Percentiles rank a stretch among this genome's conserved stretches.
These are phyloP conservation scores for Xylaria acuta DNA, from an alignment of 495 filamentous ascomycete species.

Conservation along the genomic window DNA sequence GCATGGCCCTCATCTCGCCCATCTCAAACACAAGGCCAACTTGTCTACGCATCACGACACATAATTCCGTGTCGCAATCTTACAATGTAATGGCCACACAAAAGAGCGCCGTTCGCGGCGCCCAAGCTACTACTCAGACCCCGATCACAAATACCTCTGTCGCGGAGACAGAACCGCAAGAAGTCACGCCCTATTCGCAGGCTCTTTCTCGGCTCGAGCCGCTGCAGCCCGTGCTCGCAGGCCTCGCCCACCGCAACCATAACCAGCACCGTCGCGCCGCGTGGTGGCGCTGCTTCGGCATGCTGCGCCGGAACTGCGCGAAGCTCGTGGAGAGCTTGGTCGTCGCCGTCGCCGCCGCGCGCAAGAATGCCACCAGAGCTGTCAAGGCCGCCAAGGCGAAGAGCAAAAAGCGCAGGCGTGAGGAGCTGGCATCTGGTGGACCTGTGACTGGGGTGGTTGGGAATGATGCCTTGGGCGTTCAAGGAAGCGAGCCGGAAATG, in stretches of 20 bases:
- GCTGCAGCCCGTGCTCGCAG: slow-evolving; percentile 58
- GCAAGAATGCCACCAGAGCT: slow-evolving; percentile 19
- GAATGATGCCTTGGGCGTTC: neutral
- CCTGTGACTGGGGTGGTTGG: neutral
- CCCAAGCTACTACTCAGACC: neutral
- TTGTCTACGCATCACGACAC: neutral
- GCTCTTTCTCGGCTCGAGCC: slow-evolving; percentile 38
- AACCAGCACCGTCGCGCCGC: slow-evolving; percentile 76
- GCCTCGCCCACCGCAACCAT: slow-evolving; percentile 78
- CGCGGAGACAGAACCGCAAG: neutral
- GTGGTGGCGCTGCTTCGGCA: slow-evolving; percentile 76
- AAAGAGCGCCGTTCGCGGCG: slow-evolving; percentile 19
- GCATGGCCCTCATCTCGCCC: neutral
- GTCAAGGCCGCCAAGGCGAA: slow-evolving; percentile 24
- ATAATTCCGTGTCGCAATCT: neutral
- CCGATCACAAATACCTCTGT: neutral
- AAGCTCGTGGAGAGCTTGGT: slow-evolving; percentile 57
- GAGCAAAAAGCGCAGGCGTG: slow-evolving; percentile 25
- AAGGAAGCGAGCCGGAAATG: neutral
- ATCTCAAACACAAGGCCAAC: neutral
- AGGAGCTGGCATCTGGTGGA: slow-evolving; percentile 21
- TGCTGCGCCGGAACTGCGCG: slow-evolving; percentile 66
- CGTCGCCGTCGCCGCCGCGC: slow-evolving; percentile 20
- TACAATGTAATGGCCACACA: slow-evolving; percentile 28
- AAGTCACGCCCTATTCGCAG: slow-evolving; percentile 6